Evolutionary conservation across 2,329 filamentous ascomycete genomes (phyloP), one percentile per base, ranked within the genome.

Genomic region (Colletotrichum eremochloae): DNA sequence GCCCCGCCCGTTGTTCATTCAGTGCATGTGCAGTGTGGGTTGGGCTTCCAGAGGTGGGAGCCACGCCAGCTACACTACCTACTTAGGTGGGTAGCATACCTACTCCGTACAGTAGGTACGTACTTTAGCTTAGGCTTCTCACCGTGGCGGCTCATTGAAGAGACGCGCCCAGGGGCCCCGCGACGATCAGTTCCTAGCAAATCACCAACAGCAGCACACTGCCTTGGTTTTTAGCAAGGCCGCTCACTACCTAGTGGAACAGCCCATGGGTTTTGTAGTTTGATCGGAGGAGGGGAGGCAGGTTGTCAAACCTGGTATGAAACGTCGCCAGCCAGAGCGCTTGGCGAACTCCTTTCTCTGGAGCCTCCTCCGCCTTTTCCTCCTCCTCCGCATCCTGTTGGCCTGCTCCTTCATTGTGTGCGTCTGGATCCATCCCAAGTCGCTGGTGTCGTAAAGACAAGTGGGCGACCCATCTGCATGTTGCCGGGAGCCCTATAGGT

Each of bases 271-370:
- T 20, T 68, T 7, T 42, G 55, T 15, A 42, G 66, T 56, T 64
- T 69, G 70, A 65, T 72, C 60, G 55, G 60, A 72, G 66, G 24
- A 24, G 24, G 24, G 24, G 24, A 24, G 53, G 60, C 60, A 65
- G 61, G 55, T 56, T 70, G 70, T 65, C 70, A 70, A 72, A 72
- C 70, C 70, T 72, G 66, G 70, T 66, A 72, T 72, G 70, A 72
- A 72, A 72, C 69, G 60, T 53, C 33, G 58, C 65, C 57, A 63
- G 50, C 40, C 44, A 33, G 29, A 58, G 58, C 31, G 52, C 66
- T 42, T 63, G n/a, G 68, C 64, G 64, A 71, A 68, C 64, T 36
- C 57, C 36, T 52, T 52, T 50, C n/a, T 24, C 46, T 48, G 9
- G 9, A 48, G 46, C 46, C 18, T 44, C n/a, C 5, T 42, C 36